Percentiles rank a stretch among this genome's conserved stretches.
Conservation (phyloP, 495 filamentous ascomycete species). For the Parathielavia hyrcaniae region DNA sequence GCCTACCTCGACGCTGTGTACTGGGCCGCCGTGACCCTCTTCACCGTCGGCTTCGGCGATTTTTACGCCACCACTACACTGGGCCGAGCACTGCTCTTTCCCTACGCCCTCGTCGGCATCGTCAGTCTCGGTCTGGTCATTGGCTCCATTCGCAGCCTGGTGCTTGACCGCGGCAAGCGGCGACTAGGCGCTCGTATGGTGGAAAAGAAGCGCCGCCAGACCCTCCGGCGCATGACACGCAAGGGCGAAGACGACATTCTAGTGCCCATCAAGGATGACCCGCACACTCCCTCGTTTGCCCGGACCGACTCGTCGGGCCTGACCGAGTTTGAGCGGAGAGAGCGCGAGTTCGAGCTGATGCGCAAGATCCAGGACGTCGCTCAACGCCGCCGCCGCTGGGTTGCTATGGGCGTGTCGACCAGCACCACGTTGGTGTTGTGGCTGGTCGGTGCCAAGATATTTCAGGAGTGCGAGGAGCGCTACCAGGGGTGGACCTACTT, state of each 20-base stretch:
- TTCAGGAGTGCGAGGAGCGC: conserved; percentile 43
- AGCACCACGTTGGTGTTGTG: conserved; percentile 65
- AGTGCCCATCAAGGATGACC: conserved; percentile 38
- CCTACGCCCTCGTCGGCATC: conserved; percentile 74
- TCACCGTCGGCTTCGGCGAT: conserved; percentile 79
- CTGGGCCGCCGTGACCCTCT: conserved; percentile 76
- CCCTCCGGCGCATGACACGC: conserved; percentile 48
- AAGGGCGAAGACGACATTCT: conserved; percentile 47
- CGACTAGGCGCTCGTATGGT: conserved; percentile 63
- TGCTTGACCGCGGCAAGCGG: conserved; percentile 67
- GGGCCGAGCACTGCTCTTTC: conserved; percentile 65
- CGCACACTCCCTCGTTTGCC: not conserved
- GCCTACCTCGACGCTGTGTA: conserved; percentile 71
- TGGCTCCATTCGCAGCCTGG: conserved; percentile 72
- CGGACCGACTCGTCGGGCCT: conserved; percentile 8
- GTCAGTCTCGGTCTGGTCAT: conserved; percentile 79
- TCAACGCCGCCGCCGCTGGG: conserved; percentile 59
- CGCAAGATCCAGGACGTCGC: conserved; percentile 65
- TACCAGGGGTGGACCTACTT: conserved; percentile 72
- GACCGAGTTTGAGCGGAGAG: conserved; percentile 54
- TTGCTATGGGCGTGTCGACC: conserved; percentile 56
- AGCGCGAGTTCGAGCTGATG: conserved; percentile 79
- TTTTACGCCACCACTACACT: conserved; percentile 49
- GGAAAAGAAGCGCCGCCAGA: conserved; percentile 57
- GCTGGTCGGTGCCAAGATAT: conserved; percentile 71